Percentiles rank a stretch among this genome's conserved stretches.
phyloP scores from a whole-genome alignment of 2,329 filamentous ascomycete genomes.

The Seiridium cupressi region DNA sequence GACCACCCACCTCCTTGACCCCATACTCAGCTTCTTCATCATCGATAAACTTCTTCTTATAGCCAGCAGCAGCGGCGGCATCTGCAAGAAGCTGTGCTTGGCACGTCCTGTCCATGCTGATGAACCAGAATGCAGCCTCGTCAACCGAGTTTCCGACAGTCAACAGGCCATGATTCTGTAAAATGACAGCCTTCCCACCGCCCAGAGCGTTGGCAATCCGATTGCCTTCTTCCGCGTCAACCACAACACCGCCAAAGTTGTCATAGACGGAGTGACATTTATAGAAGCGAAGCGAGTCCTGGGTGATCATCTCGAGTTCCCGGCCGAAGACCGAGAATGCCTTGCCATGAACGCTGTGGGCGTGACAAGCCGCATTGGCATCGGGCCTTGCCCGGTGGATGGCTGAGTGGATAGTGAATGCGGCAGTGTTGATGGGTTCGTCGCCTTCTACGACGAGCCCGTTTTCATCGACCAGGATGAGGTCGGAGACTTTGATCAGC shows the following conservation, averaged over 20 bases:
- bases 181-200: constrained; percentile 50
- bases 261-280: constrained; percentile 57
- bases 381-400: constrained; percentile 58
- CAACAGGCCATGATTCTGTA: constrained; percentile 63
- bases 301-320: constrained; percentile 61
- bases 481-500: constrained; percentile 56
- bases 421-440: constrained; percentile 54
- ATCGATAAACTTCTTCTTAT: constrained; percentile 24
- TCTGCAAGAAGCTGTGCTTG: constrained; percentile 60
- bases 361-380: constrained; percentile 59
- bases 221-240: constrained; percentile 56
- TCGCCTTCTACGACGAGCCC: constrained; percentile 58
- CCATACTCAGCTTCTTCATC: constrained; percentile 26
- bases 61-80: constrained; percentile 41
- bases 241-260: constrained; percentile 60
- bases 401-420: constrained; percentile 60
- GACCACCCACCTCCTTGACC: constrained; percentile 23
- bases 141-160: constrained; percentile 63
- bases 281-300: constrained; percentile 57
- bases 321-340: constrained; percentile 58
- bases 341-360: constrained; percentile 57
- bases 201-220: constrained; percentile 57
- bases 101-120: constrained; percentile 60
- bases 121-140: constrained; percentile 64
- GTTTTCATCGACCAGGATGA: constrained; percentile 57